Base-by-base conservation (phyloP, 768 basidiomycete genomes). In the Amanita thiersii region DNA sequence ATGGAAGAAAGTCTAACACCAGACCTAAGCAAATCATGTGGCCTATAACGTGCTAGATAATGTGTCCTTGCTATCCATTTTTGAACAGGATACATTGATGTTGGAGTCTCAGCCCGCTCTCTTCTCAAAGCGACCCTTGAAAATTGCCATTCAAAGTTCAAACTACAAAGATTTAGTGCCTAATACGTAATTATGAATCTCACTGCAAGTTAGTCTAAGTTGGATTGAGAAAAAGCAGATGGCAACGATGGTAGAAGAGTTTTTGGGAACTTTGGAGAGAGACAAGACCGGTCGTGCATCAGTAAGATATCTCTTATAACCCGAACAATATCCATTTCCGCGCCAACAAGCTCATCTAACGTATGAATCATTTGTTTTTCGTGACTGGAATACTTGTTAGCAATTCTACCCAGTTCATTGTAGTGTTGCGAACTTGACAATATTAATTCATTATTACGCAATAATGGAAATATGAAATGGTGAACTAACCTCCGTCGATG, bases 381-480 rank as follows among this genome's bases (percentile, higher is more conserved):
- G 40, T 64, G 61, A 18, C 46, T 55, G 26, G 70, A 62, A 48
- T 80, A 81, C 40, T 71, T 68, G 40, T 68, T 65, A 50, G 80
- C 75, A 12, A 81, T 64, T 40, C 68, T 66, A 21, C 81, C 67
- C 21, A 83, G 55, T 10, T 47, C 55, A 50, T 80, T 75, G 55
- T 73, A 79, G 49, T 74, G 67, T 14, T 48, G 55, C 30, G 65
- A 63, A 40, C 81, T 83, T 45, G 8, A 39, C 38, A 33, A 42
- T 37, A 21, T 34, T 12, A 31, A 32, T 14, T 25, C 32, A 23
- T 26, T 12, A 23, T 33, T 20, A 50, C 25, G 36, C 41, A 23
- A 7, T 9, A 32, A 29, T 36, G 8, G 45, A 43, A 25, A n/a
- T n/a, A n/a, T n/a, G n/a, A n/a, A 21, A 12, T 8, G 39, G 40